Evolutionary conservation across 257 asterid species (phyloP), one percentile per base, ranked within the genome.

Genomic region (Fraxinus anomala): DNA sequence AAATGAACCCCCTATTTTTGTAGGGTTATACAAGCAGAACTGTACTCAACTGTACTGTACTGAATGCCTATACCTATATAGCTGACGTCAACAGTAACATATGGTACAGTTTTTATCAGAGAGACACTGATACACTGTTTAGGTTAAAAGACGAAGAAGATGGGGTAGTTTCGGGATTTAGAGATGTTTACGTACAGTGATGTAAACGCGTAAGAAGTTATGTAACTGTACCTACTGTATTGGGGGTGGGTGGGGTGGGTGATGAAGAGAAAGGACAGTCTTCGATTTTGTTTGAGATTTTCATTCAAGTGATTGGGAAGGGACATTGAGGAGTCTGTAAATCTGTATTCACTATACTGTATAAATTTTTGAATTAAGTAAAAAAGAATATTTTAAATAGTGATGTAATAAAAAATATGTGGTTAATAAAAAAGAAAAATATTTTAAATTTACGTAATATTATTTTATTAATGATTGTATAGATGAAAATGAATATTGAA

Each of bases 151-250:
- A 83, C 78, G 76, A 73, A 23, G 70, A 69, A 13, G 4, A 74
- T 65, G 82, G 93, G 91, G 83, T 65, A 86, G 54, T 39, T 76
- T 72, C 66, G 87, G 85, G 16, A 85, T 66, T 80, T 82, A 72
- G 72, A 61, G 23, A 75, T 66, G 31, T 63, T 66, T 47, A 65
- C 68, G 81, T 73, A 83, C 83, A 73, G 68, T 79, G 66, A 68
- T 40, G 76, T 72, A 73, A 79, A 51, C 39, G 75, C 70, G 84
- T 77, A 80, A 77, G 75, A 71, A 75, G 80, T 73, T 73, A 70
- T 65, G 75, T 21, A 63, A 42, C 80, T 67, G 73, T 63, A 76
- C 72, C 65, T 39, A 76, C 30, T 17, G 73, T 84, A 36, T 40
- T 21, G 17, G 68, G 74, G 23, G 13, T 59, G 33, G 17, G 19